phyloP scores from a whole-genome alignment of 257 asterid species.

The Leonotis leonurus region DNA sequence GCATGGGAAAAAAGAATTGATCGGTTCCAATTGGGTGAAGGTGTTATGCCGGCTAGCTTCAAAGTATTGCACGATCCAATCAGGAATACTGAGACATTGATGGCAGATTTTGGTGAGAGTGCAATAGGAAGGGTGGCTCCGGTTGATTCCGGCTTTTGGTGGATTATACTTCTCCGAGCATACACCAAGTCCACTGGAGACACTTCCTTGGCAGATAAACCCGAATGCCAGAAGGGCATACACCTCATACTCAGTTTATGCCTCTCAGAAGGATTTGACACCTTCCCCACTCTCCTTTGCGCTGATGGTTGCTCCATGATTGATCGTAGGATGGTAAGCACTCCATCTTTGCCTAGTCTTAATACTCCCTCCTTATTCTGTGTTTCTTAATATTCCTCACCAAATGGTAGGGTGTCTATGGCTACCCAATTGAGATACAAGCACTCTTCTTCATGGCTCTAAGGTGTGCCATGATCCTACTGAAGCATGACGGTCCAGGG shows the following conservation, averaged over 20 bases:
- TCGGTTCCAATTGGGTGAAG: slow-evolving; percentile 44
- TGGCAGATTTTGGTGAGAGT: slow-evolving; percentile 53
- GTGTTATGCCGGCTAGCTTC: slow-evolving; percentile 56
- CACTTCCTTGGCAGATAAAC: slow-evolving; percentile 40
- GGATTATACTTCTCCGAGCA: slow-evolving; percentile 46
- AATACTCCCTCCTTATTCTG: background rate
- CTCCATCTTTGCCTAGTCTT: background rate
- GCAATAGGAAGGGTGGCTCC: slow-evolving; percentile 59
- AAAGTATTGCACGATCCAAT: slow-evolving; percentile 44
- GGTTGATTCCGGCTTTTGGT: slow-evolving; percentile 52
- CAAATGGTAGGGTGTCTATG: slow-evolving; percentile 37
- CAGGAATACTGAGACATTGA: slow-evolving; percentile 39
- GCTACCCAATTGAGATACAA: slow-evolving; percentile 52
- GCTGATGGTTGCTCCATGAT: slow-evolving; percentile 56
- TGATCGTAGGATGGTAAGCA: slow-evolving; percentile 45
- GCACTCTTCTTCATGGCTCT: slow-evolving; percentile 51
- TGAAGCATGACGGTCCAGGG: slow-evolving; percentile 37
- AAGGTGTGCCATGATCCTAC: slow-evolving; percentile 36
- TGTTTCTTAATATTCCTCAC: background rate
- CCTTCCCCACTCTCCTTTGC: slow-evolving; percentile 48
- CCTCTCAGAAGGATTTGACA: slow-evolving; percentile 51
- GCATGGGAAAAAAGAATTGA: slow-evolving; percentile 54
- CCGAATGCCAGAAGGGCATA: slow-evolving; percentile 54
- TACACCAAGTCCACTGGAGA: slow-evolving; percentile 52
- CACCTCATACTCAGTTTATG: slow-evolving; percentile 38